Conservation (phyloP, 192 early-diverging fungal species). For the Gorgonomyces haynaldii region DNA sequence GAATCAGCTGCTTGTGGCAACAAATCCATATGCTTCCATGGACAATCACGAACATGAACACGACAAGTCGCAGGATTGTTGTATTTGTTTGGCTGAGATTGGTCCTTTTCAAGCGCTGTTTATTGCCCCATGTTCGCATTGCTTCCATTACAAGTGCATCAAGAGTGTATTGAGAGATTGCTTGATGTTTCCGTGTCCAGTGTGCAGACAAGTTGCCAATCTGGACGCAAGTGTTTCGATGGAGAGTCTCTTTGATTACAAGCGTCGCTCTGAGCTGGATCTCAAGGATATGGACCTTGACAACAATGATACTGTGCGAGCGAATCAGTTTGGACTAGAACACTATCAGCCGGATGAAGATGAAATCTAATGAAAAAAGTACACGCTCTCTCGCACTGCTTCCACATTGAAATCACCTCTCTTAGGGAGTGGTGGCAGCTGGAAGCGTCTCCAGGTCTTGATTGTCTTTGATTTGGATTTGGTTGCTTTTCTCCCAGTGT, state of each 20-base stretch:
- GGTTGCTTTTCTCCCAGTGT: conserved; percentile 9
- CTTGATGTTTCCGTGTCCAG: conserved; percentile 65
- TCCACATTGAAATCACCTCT: conserved; percentile 78
- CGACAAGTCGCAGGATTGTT: conserved; percentile 45
- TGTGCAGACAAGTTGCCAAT: conserved; percentile 82
- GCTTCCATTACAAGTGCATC: conserved; percentile 87
- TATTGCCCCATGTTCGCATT: conserved; percentile 82
- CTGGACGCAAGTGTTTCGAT: conserved; percentile 35
- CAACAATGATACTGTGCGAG: too few species aligned
- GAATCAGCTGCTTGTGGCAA: conserved; percentile 22
- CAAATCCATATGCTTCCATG: conserved; percentile 27
- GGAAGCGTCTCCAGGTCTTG: conserved; percentile 42
- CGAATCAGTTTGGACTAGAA: too few species aligned
- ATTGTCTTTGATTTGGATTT: conserved; percentile 8
- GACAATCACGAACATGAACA: conserved; percentile 3
- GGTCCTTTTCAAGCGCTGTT: conserved; percentile 83
- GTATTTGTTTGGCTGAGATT: conserved; percentile 79
- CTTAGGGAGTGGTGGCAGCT: conserved; percentile 63
- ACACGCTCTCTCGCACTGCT: conserved; percentile 64
- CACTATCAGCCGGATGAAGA: too few species aligned
- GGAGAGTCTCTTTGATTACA: conserved; percentile 23
- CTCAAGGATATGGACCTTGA: too few species aligned
- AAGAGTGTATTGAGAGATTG: conserved; percentile 61
- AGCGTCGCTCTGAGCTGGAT: too few species aligned
- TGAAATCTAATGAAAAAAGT: conserved; percentile 97